Percentiles rank a stretch among this genome's conserved stretches.
Evolutionary conservation across 2,329 filamentous ascomycete genomes (phyloP).

Genomic region (Fusarium poae): DNA sequence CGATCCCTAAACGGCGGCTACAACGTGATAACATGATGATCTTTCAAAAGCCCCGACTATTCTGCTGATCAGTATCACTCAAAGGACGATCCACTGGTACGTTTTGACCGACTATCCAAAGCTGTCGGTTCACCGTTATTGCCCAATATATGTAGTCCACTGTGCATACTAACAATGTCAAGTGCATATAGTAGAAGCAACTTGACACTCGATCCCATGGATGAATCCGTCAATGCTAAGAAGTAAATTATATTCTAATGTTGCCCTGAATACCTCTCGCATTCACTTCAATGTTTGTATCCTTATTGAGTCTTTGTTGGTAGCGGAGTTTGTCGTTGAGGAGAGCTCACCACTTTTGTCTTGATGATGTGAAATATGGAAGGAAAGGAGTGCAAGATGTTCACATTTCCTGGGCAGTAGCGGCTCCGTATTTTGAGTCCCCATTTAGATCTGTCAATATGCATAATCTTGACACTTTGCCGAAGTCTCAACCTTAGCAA

Average conservation of each 20-base stretch:
- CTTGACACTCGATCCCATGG: background rate
- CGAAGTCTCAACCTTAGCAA: background rate
- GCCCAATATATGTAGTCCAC: background rate
- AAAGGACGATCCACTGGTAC: background rate
- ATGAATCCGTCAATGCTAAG: background rate
- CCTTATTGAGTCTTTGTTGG: background rate
- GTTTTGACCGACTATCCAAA: background rate
- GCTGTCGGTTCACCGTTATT: background rate
- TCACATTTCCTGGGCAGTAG: background rate
- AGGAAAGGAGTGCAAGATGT: background rate
- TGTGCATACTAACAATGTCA: background rate
- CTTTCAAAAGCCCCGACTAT: background rate
- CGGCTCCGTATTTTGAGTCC: too few species aligned
- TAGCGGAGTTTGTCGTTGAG: background rate
- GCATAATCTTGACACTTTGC: background rate
- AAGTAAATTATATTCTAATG: background rate
- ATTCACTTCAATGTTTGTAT: background rate
- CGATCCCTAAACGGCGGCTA: background rate
- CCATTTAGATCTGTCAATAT: background rate
- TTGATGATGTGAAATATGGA: background rate
- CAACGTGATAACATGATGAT: background rate
- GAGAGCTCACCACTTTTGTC: background rate
- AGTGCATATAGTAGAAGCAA: background rate
- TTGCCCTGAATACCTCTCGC: fast-evolving
- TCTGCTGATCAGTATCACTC: background rate